phyloP scores from a whole-genome alignment of 75 land plant species.

The Picea sitchensis region DNA sequence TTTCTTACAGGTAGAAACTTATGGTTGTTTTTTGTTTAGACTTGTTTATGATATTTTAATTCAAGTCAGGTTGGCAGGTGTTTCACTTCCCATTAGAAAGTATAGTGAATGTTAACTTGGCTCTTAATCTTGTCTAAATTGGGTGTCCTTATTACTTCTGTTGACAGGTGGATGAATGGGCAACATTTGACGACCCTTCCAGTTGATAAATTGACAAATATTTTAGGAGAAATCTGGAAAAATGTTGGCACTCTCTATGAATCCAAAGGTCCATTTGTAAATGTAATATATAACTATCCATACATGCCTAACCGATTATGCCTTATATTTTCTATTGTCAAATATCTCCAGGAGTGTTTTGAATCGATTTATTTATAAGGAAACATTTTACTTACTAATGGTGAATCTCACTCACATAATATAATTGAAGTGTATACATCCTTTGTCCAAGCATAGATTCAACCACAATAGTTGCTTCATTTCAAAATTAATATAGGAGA shows the following conservation, averaged over 20 bases:
- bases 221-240: slow-evolving; percentile 83
- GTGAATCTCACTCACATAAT: neutral
- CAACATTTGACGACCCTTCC: slow-evolving; percentile 70
- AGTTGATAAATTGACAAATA: slow-evolving; percentile 44
- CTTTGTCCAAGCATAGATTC: neutral
- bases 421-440: neutral
- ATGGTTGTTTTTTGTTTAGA: too few relatives aligned
- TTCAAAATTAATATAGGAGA: too few relatives aligned
- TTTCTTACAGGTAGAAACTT: too few relatives aligned
- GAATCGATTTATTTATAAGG: neutral
- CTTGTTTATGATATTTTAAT: too few relatives aligned
- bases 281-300: slow-evolving; percentile 35
- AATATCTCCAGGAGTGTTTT: neutral
- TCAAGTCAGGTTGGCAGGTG: too few relatives aligned
- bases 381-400: neutral
- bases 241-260: slow-evolving; percentile 57
- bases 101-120: too few relatives aligned
- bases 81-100: too few relatives aligned
- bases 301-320: neutral
- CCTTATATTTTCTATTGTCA: neutral
- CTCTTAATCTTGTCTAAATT: too few relatives aligned
- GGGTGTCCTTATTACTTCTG: too few relatives aligned
- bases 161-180: too few relatives aligned
- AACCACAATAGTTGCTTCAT: too few relatives aligned
- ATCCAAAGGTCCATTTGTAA: slow-evolving; percentile 58